A percentile compares a stretch with the other conserved stretches of the same genome.
Conservation (phyloP, 2,329 filamentous ascomycete species). For the Fusarium sp. region DNA sequence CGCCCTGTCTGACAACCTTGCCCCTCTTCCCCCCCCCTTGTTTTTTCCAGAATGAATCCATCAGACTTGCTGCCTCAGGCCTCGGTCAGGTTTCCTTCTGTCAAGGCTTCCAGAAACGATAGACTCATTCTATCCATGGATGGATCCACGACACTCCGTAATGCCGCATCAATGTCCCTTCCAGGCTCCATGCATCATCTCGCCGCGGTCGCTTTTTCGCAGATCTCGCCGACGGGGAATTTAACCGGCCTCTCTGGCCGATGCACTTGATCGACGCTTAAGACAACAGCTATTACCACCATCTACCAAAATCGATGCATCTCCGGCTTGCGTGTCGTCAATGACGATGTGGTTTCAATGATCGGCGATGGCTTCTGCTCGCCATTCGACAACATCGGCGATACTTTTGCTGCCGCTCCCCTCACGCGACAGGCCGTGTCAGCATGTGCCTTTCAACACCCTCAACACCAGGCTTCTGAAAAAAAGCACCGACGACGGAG, state of each 20-base stretch:
- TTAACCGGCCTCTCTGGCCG: constrained; percentile 19
- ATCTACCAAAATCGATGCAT: not conserved
- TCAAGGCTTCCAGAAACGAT: constrained; percentile 39
- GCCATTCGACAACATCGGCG: constrained; percentile 6
- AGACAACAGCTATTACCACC: constrained; percentile 7
- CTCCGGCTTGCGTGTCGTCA: constrained; percentile 4
- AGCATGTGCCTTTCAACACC: constrained; percentile 23
- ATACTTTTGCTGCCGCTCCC: constrained; percentile 13
- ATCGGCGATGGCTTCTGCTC: constrained; percentile 21
- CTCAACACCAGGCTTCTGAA: not conserved
- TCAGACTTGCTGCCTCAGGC: constrained; percentile 30
- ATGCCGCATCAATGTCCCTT: constrained; percentile 25
- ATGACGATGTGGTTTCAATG: constrained; percentile 31
- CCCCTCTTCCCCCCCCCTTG: constrained; percentile 24
- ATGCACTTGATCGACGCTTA: constrained; percentile 23
- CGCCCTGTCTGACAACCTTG: constrained; percentile 15
- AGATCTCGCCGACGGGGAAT: constrained; percentile 37
- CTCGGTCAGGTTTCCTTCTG: constrained; percentile 17
- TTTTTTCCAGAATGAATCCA: constrained; percentile 36
- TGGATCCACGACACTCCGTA: constrained; percentile 30
- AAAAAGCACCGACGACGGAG: constrained; percentile 24
- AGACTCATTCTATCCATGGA: constrained; percentile 28
- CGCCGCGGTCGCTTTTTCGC: constrained; percentile 28
- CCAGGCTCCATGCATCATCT: constrained; percentile 22
- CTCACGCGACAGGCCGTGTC: constrained; percentile 24